Evolutionary conservation across 305 asterid genomes (phyloP).

Genomic region (Fraxinus nigra): DNA sequence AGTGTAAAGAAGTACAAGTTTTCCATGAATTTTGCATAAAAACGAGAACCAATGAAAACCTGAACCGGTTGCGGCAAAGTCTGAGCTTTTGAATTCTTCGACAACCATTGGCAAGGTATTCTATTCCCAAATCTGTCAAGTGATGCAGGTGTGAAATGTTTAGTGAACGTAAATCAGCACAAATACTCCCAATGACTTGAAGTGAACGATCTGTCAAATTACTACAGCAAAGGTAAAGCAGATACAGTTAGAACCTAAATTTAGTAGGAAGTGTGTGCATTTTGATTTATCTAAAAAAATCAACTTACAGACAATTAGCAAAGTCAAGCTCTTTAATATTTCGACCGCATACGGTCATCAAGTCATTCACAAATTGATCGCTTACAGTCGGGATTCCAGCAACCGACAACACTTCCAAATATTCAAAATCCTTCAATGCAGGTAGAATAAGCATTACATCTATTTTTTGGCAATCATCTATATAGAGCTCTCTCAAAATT

Average conservation of each 20-base stretch:
- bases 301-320: constrained; percentile 64
- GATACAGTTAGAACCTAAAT: constrained; percentile 10
- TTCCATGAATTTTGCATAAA: neutral
- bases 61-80: constrained; percentile 61
- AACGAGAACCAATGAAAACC: constrained; percentile 39
- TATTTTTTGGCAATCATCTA: constrained; percentile 66
- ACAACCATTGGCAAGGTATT: constrained; percentile 73
- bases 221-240: constrained; percentile 43
- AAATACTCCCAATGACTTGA: constrained; percentile 51
- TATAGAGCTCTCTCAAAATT: constrained; percentile 63
- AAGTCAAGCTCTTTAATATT: constrained; percentile 74
- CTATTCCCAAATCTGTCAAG: constrained; percentile 64
- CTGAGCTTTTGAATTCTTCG: constrained; percentile 53
- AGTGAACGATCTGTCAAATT: constrained; percentile 60
- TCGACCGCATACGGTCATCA: constrained; percentile 43
- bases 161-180: constrained; percentile 56
- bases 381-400: constrained; percentile 53
- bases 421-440: constrained; percentile 47
- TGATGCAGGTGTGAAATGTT: constrained; percentile 54
- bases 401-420: constrained; percentile 75
- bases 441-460: constrained; percentile 48
- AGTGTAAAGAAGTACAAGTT: neutral
- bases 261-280: neutral
- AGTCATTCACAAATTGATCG: constrained; percentile 50
- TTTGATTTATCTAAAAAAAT: constrained; percentile 18